Conservation (phyloP, 441 rosid species). For the Brassica hybrid region DNA sequence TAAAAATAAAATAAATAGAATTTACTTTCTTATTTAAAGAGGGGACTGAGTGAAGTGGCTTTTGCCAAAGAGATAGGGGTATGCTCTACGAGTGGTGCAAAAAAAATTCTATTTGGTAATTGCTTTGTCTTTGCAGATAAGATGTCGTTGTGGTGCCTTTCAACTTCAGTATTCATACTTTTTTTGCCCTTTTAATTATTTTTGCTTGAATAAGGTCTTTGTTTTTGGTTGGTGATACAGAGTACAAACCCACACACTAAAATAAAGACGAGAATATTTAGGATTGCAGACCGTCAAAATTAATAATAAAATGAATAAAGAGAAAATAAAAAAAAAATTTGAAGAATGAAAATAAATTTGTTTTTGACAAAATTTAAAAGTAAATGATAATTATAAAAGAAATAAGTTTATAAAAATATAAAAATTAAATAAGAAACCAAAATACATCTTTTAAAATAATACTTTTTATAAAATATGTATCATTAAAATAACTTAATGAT, state of each 20-base stretch:
- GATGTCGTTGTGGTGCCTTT: slow-evolving; percentile 33
- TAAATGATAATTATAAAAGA: background rate
- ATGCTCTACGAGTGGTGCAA: slow-evolving; percentile 60
- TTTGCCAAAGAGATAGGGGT: slow-evolving; percentile 84
- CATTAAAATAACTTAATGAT: too few relatives aligned
- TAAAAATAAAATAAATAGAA: slow-evolving; percentile 1
- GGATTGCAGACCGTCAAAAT: background rate
- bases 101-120: slow-evolving; percentile 22
- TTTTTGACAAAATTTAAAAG: background rate
- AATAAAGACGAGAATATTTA: background rate
- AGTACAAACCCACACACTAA: background rate
- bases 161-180: slow-evolving; percentile 16
- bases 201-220: background rate
- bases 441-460: too few relatives aligned
- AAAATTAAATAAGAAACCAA: background rate
- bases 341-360: background rate
- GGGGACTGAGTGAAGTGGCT: slow-evolving; percentile 47
- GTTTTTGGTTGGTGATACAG: background rate
- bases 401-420: too few relatives aligned
- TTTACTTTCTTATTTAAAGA: background rate
- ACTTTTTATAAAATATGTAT: too few relatives aligned
- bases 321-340: background rate
- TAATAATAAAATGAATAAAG: background rate
- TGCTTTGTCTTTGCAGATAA: slow-evolving; percentile 32
- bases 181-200: background rate